phyloP scores from a whole-genome alignment of 345 rosid species.

The Populus nigra region DNA sequence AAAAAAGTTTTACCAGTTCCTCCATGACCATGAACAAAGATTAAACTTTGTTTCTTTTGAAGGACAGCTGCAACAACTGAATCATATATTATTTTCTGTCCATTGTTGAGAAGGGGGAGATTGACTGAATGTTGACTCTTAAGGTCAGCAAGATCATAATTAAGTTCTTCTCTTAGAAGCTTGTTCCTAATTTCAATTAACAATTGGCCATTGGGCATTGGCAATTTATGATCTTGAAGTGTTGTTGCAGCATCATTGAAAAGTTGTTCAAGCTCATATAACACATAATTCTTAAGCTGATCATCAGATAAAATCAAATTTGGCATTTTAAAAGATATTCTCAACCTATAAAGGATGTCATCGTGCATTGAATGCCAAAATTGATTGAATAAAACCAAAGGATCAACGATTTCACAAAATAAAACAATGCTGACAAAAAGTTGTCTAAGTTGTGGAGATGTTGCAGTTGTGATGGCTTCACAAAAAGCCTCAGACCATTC shows the following conservation, averaged over 20 bases:
- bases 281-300: neutral
- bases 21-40: constrained; percentile 3
- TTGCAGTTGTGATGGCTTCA: neutral
- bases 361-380: neutral
- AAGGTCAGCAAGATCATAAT: neutral
- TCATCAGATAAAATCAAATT: neutral
- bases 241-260: neutral
- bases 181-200: neutral
- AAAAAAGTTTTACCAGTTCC: constrained; percentile 14
- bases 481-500: neutral
- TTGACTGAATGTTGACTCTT: neutral
- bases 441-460: neutral
- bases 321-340: neutral
- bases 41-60: neutral
- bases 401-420: neutral
- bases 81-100: neutral
- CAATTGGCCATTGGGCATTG: neutral
- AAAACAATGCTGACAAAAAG: neutral
- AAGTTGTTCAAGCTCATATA: neutral
- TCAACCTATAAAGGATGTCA: neutral
- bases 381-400: neutral
- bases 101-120: neutral
- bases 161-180: neutral
- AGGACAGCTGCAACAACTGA: neutral
- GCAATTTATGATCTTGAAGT: neutral